A percentile compares a stretch with the other conserved stretches of the same genome.
phyloP scores from a whole-genome alignment of 441 rosid species.

The Macaranga tanarius region DNA sequence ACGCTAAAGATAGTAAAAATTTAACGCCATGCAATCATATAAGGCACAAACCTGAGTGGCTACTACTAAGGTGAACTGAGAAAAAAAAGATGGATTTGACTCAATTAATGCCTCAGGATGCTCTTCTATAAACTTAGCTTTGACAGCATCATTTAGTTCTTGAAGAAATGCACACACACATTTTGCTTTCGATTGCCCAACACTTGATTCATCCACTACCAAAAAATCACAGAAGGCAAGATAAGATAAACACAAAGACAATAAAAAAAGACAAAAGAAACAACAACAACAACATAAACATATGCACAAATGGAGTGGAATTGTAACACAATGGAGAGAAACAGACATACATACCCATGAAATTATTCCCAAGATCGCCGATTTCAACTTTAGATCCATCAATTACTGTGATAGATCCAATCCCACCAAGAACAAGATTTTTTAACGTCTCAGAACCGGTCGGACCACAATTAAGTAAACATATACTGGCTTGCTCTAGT shows the following conservation, averaged over 20 bases:
- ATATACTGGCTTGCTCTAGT: constrained; percentile 78
- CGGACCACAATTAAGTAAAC: constrained; percentile 93
- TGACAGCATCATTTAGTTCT: constrained; percentile 88
- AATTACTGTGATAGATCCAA: constrained; percentile 88
- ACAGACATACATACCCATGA: constrained; percentile 59
- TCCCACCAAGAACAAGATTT: constrained; percentile 94
- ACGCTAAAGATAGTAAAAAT: neutral
- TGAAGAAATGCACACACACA: constrained; percentile 83
- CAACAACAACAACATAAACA: too few relatives aligned
- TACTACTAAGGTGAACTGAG: constrained; percentile 81
- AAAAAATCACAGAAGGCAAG: constrained; percentile 23
- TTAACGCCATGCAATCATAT: neutral
- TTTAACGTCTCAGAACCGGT: constrained; percentile 92
- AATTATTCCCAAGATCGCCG: constrained; percentile 94
- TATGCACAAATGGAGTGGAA: too few relatives aligned
- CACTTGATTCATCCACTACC: constrained; percentile 76
- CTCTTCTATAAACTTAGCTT: constrained; percentile 79
- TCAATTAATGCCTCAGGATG: constrained; percentile 59
- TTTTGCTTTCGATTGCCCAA: constrained; percentile 84
- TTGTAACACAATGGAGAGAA: too few relatives aligned
- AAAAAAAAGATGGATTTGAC: constrained; percentile 70
- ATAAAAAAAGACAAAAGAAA: neutral
- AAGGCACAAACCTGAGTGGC: constrained; percentile 61
- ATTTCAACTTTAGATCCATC: constrained; percentile 84
- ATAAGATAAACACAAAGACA: constrained; percentile 15